Evolutionary conservation across 2,329 filamentous ascomycete genomes (phyloP).

Genomic region (Ascochyta pisi): DNA sequence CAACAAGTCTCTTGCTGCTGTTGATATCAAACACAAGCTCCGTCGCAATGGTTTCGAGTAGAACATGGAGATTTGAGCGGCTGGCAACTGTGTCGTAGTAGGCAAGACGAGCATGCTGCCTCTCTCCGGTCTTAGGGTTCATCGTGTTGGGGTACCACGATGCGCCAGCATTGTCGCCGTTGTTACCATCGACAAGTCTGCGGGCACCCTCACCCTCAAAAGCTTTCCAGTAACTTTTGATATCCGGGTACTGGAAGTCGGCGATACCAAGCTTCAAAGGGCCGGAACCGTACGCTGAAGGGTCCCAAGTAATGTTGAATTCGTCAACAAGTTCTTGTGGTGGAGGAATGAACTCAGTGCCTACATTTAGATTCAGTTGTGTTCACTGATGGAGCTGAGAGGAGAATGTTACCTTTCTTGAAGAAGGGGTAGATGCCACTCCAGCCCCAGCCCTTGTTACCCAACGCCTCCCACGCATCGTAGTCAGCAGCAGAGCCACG

Average conservation of each 20-base stretch:
- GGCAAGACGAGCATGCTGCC: constrained; percentile 41
- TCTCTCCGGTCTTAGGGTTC: constrained; percentile 39
- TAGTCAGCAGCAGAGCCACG: constrained; percentile 48
- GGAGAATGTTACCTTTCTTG: constrained; percentile 25
- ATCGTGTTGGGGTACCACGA: constrained; percentile 49
- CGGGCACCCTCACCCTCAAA: constrained; percentile 32
- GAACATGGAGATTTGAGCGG: constrained; percentile 41
- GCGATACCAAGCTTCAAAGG: constrained; percentile 38
- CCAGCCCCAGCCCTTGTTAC: constrained; percentile 68
- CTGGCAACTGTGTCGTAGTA: constrained; percentile 38
- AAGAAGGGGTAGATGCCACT: constrained; percentile 50
- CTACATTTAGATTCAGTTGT: background rate
- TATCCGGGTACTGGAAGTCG: constrained; percentile 38
- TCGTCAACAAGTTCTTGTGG: constrained; percentile 22
- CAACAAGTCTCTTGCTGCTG: constrained; percentile 26
- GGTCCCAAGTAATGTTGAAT: constrained; percentile 35
- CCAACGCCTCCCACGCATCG: constrained; percentile 65
- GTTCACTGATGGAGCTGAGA: background rate
- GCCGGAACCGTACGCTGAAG: constrained; percentile 32
- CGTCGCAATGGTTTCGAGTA: constrained; percentile 27
- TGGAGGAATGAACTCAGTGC: constrained; percentile 32
- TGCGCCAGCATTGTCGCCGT: constrained; percentile 38
- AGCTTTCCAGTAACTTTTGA: constrained; percentile 31
- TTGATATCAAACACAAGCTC: constrained; percentile 32
- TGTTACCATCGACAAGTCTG: constrained; percentile 31